Conservation (phyloP, 768 basidiomycete species). For the Hygrocybe coccinea region DNA sequence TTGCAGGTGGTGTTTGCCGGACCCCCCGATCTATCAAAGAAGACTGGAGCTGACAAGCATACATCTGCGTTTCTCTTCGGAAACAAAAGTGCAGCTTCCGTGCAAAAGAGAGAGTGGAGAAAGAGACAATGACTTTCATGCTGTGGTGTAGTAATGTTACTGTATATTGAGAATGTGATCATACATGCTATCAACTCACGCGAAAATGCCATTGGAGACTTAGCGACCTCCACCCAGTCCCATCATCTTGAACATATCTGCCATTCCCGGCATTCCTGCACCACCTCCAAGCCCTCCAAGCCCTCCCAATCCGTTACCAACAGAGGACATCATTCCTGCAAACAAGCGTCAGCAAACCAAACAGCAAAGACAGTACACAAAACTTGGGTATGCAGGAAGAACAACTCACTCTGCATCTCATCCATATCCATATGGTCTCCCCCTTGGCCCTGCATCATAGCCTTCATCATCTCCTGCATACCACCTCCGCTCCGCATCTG, state of each 20-base stretch:
- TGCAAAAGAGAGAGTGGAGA: constrained; percentile 56
- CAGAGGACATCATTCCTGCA: constrained; percentile 81
- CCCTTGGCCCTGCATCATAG: constrained; percentile 94
- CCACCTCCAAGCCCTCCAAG: constrained; percentile 55
- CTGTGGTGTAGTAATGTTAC: neutral
- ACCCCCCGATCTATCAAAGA: constrained; percentile 53
- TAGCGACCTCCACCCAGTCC: constrained; percentile 59
- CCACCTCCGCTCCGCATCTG: constrained; percentile 78
- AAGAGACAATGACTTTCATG: constrained; percentile 30
- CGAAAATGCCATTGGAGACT: neutral
- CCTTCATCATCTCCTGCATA: constrained; percentile 97
- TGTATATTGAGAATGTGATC: neutral
- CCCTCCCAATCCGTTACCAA: constrained; percentile 68
- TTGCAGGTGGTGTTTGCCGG: constrained; percentile 58
- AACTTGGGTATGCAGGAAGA: too few relatives aligned
- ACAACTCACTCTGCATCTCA: constrained; percentile 81
- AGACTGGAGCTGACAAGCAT: constrained; percentile 77
- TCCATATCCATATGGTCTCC: constrained; percentile 90
- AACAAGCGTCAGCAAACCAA: constrained; percentile 8
- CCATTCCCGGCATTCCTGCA: constrained; percentile 60
- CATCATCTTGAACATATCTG: constrained; percentile 86
- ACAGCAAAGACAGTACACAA: constrained; percentile 5
- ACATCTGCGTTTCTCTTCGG: constrained; percentile 78
- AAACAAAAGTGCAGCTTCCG: constrained; percentile 62
- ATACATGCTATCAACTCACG: neutral